phyloP scores from a whole-genome alignment of 2,329 filamentous ascomycete genomes.

The Neofusicoccum parvum region DNA sequence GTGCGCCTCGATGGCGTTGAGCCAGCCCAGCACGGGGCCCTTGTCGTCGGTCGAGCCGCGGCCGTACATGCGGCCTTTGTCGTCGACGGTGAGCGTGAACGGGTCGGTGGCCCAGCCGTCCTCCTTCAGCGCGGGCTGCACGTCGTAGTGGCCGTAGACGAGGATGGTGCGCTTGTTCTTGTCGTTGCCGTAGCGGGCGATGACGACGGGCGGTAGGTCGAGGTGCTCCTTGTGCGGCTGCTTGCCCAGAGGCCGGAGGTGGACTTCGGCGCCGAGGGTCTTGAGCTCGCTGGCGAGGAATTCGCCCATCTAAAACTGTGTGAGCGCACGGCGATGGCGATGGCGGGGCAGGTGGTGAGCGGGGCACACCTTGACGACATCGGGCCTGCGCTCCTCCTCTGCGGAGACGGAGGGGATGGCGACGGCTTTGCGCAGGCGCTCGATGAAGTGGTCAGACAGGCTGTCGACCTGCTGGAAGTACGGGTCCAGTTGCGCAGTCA shows the following conservation, averaged over 20 bases:
- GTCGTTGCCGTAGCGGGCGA: conserved; percentile 90
- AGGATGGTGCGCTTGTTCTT: conserved; percentile 92
- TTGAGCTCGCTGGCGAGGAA: conserved; percentile 84
- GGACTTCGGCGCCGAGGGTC: conserved; percentile 80
- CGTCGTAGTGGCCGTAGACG: conserved; percentile 98
- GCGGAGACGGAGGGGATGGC: conserved; percentile 96
- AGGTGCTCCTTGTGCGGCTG: conserved; percentile 90
- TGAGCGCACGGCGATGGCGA: conserved; percentile 16
- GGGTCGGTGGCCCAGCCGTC: conserved; percentile 97
- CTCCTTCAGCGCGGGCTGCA: conserved; percentile 89
- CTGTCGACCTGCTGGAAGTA: conserved; percentile 92
- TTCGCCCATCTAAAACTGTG: conserved; percentile 71
- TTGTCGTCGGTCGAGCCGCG: conserved; percentile 97
- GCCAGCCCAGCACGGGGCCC: conserved; percentile 93
- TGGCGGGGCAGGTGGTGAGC: background rate
- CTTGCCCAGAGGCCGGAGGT: conserved; percentile 84
- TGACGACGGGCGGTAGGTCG: conserved; percentile 87
- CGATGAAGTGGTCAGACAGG: conserved; percentile 79
- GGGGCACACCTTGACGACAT: conserved; percentile 74
- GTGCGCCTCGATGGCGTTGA: conserved; percentile 97
- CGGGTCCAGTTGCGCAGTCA: conserved; percentile 87
- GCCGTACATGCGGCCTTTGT: conserved; percentile 93
- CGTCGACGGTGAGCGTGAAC: conserved; percentile 83
- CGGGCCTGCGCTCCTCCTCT: conserved; percentile 81
- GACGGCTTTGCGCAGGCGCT: conserved; percentile 86